Evolutionary conservation across 2,329 filamentous ascomycete genomes (phyloP).

Genomic region (Penicillium sp.): DNA sequence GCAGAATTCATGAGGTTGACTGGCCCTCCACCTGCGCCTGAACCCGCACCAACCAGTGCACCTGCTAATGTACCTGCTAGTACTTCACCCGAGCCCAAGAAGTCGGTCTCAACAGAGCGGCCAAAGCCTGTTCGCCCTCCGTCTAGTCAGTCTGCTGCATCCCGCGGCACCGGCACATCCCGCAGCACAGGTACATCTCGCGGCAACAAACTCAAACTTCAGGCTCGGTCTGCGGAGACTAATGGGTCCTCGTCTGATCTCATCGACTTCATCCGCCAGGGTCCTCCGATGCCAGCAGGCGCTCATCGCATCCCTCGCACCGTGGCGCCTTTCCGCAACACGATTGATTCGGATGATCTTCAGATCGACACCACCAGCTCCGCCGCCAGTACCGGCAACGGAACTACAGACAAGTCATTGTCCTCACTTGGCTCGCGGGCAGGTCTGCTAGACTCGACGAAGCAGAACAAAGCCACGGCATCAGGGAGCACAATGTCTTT

Average conservation of each 20-base stretch:
- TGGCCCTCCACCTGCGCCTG: constrained; percentile 60
- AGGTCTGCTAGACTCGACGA: constrained; percentile 58
- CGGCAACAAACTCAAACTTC: constrained; percentile 53
- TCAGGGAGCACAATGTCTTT: constrained; percentile 11
- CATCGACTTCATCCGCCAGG: constrained; percentile 92
- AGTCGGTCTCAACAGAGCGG: constrained; percentile 1
- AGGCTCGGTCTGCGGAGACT: constrained; percentile 71
- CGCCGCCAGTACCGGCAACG: constrained; percentile 50
- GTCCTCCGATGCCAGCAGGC: constrained; percentile 65
- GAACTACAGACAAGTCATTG: constrained; percentile 52
- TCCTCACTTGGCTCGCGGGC: constrained; percentile 74
- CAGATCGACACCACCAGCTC: constrained; percentile 41
- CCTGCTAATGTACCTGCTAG: constrained; percentile 5
- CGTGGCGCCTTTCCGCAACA: constrained; percentile 82
- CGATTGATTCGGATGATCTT: constrained; percentile 81
- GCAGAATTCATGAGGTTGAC: constrained; percentile 88
- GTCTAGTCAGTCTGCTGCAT: constrained; percentile 19
- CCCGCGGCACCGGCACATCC: constrained; percentile 1
- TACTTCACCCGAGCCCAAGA: constrained; percentile 11
- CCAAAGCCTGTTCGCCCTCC: constrained; percentile 13
- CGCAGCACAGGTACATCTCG: constrained; percentile 14
- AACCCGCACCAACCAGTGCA: constrained; percentile 13
- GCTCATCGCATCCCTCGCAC: constrained; percentile 75
- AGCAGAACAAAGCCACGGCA: constrained; percentile 23
- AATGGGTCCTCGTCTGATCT: constrained; percentile 72